Evolutionary conservation across 2,329 filamentous ascomycete species (phyloP).

Genomic region (Lomentospora prolificans): DNA sequence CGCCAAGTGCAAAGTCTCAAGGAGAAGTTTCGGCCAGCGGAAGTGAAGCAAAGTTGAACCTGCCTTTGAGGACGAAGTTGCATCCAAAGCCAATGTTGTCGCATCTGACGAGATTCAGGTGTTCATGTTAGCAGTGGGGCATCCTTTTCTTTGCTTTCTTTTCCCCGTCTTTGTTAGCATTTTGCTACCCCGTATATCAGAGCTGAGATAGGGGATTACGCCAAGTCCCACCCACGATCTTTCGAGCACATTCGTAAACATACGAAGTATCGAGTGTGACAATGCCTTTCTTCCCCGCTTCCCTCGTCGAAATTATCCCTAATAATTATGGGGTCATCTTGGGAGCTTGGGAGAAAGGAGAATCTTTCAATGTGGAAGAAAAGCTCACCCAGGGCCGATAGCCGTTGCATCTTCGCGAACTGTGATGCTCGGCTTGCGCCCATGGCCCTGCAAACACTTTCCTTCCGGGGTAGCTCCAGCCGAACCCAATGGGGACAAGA

Average conservation of each 20-base stretch:
- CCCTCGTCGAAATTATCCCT: background rate
- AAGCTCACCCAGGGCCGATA: background rate
- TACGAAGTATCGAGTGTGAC: no score
- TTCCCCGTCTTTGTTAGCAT: background rate
- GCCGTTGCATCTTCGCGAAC: background rate
- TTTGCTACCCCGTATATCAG: background rate
- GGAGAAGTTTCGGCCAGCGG: background rate
- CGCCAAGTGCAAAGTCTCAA: background rate
- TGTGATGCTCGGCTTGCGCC: background rate
- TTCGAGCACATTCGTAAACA: no score
- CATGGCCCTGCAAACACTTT: background rate
- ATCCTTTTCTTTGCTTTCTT: background rate
- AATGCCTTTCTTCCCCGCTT: background rate
- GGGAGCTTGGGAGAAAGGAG: background rate
- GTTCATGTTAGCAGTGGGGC: no score
- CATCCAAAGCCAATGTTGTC: background rate
- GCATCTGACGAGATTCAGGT: background rate
- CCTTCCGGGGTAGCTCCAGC: slow-evolving; percentile 2
- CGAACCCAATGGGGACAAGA: background rate
- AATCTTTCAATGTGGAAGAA: background rate
- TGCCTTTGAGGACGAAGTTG: background rate
- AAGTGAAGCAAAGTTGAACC: no score
- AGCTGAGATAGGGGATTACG: no score
- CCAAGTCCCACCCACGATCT: no score
- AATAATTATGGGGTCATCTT: background rate